Evolutionary conservation across 1,284 basidiomycete genomes (phyloP).

Genomic region (Moesziomyces globuligerus): DNA sequence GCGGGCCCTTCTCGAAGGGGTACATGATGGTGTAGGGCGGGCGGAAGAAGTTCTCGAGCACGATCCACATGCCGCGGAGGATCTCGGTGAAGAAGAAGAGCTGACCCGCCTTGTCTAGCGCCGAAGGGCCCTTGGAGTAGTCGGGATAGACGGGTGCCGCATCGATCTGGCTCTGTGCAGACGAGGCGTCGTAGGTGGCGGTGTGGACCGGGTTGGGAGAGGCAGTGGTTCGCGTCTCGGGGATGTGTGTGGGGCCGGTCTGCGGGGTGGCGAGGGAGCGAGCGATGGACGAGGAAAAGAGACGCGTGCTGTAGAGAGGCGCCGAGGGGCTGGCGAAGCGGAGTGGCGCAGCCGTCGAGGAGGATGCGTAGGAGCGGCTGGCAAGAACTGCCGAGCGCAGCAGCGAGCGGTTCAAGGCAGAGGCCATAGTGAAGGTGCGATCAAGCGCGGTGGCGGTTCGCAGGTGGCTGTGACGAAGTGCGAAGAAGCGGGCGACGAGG

Average conservation of each 20-base stretch:
- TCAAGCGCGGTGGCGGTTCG: neutral
- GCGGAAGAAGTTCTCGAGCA: conserved; percentile 96
- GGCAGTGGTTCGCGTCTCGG: conserved; percentile 9
- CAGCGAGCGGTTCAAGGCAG: conserved; percentile 47
- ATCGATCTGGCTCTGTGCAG: conserved; percentile 22
- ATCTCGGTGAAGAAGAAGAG: conserved; percentile 99
- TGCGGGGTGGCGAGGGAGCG: conserved; percentile 45
- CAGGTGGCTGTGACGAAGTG: neutral
- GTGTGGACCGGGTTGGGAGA: conserved; percentile 39
- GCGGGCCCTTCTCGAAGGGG: conserved; percentile 85
- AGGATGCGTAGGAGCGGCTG: conserved; percentile 38
- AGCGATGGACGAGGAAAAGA: conserved; percentile 43
- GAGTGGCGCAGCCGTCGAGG: conserved; percentile 30
- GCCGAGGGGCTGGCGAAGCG: conserved; percentile 37
- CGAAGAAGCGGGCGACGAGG: too few species aligned
- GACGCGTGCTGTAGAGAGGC: conserved; percentile 32
- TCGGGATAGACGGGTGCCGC: conserved; percentile 59
- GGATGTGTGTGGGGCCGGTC: conserved; percentile 42
- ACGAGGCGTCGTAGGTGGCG: conserved; percentile 36
- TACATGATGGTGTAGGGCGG: conserved; percentile 96
- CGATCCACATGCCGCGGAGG: conserved; percentile 97
- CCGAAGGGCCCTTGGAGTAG: conserved; percentile 74
- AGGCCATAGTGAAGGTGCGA: conserved; percentile 20
- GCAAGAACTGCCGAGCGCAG: conserved; percentile 43
- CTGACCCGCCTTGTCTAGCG: conserved; percentile 87